Evolutionary conservation across 768 basidiomycete genomes (phyloP), one percentile per base, ranked within the genome.

Genomic region (Plicaturopsis crispa): DNA sequence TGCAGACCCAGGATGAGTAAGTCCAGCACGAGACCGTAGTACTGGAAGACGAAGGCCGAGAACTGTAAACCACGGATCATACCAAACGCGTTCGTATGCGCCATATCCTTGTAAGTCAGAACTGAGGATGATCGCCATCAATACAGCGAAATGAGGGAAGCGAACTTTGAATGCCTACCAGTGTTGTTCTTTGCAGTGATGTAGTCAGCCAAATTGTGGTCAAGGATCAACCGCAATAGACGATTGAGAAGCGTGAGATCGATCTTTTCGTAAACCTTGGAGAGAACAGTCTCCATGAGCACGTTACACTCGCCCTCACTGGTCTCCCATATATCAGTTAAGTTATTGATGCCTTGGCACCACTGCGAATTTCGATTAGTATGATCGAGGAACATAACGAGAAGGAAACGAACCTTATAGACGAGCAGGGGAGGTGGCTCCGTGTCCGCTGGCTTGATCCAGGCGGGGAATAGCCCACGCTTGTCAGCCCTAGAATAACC

Each of bases 171-270:
- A 5, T 17, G 47, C 67, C 34, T 39, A 73, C 76, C 75, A 0
- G 88, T 92, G 60, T 98, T 98, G 68, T 98, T 98, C 78, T 98
- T 98, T 14, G 92, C 87, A 3, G 96, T 99, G 55, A 97, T 98
- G 59, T 99, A 99, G 54, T 98, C 94, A 16, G 96, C 96, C 67
- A 99, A 58, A 58, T 99, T 99, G 71, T 98, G 96, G 52, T 99
- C 96, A 48, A 98, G 74, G 52, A 99, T 97, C 24, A 98, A 78
- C 39, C 96, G 89, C 31, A 98, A 74, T 3, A 99, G 73, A 50
- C 94, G 88, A 60, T 98, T 96, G 52, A 99, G 77, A 28, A 98
- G 68, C 0, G 96, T 99, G 48, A 99, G 59, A 55, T 99, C 96
- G 48, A 99, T 86, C 76, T 99, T 98, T 72, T 98, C 96, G 59